Evolutionary conservation across 2,329 filamentous ascomycete genomes (phyloP).

Genomic region (Blastomyces gilchristii): DNA sequence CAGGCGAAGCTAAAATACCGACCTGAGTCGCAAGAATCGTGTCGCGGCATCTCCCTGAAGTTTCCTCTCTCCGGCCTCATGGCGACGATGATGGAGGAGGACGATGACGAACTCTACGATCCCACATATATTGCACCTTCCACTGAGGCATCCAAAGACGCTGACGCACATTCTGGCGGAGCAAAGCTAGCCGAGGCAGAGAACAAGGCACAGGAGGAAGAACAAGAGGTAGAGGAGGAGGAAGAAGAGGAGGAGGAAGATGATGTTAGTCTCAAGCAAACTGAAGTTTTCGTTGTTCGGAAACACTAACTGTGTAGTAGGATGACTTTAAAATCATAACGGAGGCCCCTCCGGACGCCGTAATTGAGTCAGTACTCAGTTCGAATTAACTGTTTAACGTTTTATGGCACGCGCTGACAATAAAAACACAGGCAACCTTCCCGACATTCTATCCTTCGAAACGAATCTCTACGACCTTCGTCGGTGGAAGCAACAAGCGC

Average conservation of each 20-base stretch:
- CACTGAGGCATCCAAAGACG: constrained; percentile 22
- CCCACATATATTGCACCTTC: constrained; percentile 30
- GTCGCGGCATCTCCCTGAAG: background rate
- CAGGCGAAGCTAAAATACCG: too few species aligned
- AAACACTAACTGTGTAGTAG: constrained; percentile 22
- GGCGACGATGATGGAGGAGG: constrained; percentile 33
- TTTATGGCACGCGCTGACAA: background rate
- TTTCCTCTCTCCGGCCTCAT: constrained; percentile 1
- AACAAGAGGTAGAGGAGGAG: constrained; percentile 26
- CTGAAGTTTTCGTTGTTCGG: background rate
- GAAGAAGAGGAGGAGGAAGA: constrained; percentile 26
- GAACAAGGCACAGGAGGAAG: constrained; percentile 24
- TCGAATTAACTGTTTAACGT: constrained; percentile 21
- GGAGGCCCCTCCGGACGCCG: constrained; percentile 36
- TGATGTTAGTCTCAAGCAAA: constrained; percentile 26
- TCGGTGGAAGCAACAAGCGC: constrained; percentile 25
- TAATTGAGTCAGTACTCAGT: constrained; percentile 26
- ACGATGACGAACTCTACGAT: constrained; percentile 40
- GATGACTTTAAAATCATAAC: constrained; percentile 43
- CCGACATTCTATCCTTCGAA: constrained; percentile 29
- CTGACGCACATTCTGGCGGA: constrained; percentile 20
- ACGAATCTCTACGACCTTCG: constrained; percentile 26
- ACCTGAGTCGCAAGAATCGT: background rate
- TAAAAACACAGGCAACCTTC: constrained; percentile 28
- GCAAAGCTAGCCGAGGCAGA: constrained; percentile 19